phyloP scores from a whole-genome alignment of 2,329 filamentous ascomycete species.

The Blumeria graminis region DNA sequence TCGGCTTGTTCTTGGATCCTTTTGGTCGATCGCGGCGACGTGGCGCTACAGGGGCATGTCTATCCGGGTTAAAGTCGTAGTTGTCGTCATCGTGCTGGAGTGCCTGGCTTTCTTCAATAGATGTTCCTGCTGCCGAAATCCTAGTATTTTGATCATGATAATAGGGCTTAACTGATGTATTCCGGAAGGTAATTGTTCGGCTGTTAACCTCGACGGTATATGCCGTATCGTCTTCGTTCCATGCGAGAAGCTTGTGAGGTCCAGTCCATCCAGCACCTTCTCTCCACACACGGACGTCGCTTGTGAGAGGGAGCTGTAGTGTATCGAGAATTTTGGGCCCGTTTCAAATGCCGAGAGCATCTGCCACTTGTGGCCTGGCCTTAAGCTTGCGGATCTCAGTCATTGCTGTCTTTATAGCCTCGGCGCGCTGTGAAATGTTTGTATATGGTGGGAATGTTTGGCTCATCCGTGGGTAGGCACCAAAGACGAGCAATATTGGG shows the following conservation, averaged over 20 bases:
- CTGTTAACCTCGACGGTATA: background rate
- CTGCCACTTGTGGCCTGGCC: background rate
- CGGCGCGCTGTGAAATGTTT: background rate
- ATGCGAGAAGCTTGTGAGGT: background rate
- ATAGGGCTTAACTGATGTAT: too few species aligned
- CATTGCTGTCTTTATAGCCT: conserved; percentile 3
- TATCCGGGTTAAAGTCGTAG: too few species aligned
- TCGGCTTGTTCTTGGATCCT: too few species aligned
- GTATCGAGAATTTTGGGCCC: background rate
- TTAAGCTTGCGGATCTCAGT: conserved; percentile 1
- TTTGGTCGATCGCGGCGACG: too few species aligned
- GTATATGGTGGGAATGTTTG: background rate
- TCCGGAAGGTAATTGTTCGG: too few species aligned
- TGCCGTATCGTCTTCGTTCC: background rate
- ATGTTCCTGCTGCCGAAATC: too few species aligned
- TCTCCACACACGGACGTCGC: conserved; percentile 2
- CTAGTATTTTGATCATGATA: too few species aligned
- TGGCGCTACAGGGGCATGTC: too few species aligned
- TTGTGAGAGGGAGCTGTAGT: conserved; percentile 1
- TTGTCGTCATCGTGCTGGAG: too few species aligned
- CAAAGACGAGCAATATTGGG: too few species aligned
- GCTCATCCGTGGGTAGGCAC: too few species aligned
- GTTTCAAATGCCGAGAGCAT: conserved; percentile 1
- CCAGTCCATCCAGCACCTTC: conserved; percentile 2
- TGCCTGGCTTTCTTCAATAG: background rate